Evolutionary conservation across 2,329 filamentous ascomycete genomes (phyloP), one percentile per base, ranked within the genome.

Genomic region (Epichloe sp.): DNA sequence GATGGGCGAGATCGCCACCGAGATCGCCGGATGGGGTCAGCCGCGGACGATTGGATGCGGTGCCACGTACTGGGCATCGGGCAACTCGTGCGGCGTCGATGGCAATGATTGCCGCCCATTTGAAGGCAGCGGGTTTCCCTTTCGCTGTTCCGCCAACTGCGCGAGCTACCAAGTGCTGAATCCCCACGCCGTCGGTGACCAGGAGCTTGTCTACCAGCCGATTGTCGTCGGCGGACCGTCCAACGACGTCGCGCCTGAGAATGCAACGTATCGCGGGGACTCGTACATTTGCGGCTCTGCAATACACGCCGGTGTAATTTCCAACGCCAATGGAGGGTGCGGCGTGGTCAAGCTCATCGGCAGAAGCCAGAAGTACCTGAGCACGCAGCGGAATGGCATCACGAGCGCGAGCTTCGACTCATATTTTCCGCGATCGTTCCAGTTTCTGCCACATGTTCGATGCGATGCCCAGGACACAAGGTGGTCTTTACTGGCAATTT

Each of bases 271-370:
- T 65, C 85, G 93, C 17, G 88, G 86, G 10, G 89, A 95, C 66
- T 94, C 88, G 14, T 94, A 87, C 68, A 83, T 95, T 50, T 95
- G 89, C 62, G 83, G 82, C 53, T 77, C 89, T 12, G 89, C 88
- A 36, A 86, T 95, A 47, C 89, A 95, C 62, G 82, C 88, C 1
- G 89, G 88, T 19, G 75, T 90, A 59, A 79, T 94, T 54, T 79
- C 78, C 37, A 80, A 89, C 60, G 68, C 73, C 0, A 71, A 78
- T 34, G 89, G 89, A 38, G 89, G 89, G 1, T 95, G 89, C 59
- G 89, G 89, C 52, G 86, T 94, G 3, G 77, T 93, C 35, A 76
- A 79, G 50, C 74, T 93, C 38, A 75, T 86, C 21, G 90, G 90
- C 21, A 76, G 82, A 50, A 78, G 80, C 51, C 70, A 75, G 50